Percentiles rank a stretch among this genome's conserved stretches.
These are phyloP conservation scores for Agrostemma githago DNA, from an alignment of 148 eudicot species.

Conservation along the genomic window DNA sequence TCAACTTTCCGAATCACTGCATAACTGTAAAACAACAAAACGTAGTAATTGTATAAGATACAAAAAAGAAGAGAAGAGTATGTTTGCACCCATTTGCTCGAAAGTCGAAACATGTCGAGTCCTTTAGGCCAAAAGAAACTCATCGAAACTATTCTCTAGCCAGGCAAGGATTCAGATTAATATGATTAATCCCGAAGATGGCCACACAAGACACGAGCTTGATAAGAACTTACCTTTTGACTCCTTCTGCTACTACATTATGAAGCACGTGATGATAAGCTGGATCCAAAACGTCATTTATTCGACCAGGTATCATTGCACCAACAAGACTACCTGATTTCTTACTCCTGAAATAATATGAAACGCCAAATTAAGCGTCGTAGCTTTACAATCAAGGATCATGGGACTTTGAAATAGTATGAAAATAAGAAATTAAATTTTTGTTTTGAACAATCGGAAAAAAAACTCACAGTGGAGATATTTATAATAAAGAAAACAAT, in stretches of 20 bases:
- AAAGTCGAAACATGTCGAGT: not conserved
- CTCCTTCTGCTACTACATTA: conserved; percentile 77
- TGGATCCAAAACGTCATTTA: conserved; percentile 74
- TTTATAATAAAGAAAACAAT: not conserved
- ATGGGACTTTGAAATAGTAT: not conserved
- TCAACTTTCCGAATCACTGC: conserved; percentile 72
- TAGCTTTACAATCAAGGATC: conserved; percentile 1
- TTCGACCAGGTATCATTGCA: conserved; percentile 65
- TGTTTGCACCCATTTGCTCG: not conserved
- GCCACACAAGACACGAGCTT: not conserved
- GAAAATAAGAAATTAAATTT: too few species aligned
- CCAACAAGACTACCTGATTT: conserved; percentile 66
- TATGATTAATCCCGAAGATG: not conserved
- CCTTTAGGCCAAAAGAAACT: not conserved
- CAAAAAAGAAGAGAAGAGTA: not conserved
- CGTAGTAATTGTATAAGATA: not conserved
- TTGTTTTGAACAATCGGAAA: not conserved
- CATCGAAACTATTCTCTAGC: not conserved
- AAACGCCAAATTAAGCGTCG: not conserved
- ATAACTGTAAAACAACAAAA: conserved; percentile 37
- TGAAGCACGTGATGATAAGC: conserved; percentile 85
- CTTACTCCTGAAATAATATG: conserved; percentile 38
- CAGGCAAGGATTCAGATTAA: not conserved
- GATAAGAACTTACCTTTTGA: conserved; percentile 50
- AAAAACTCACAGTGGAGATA: not conserved